Conservation (phyloP, 805 yeast genomes). For the Schizosaccharomyces japonicus region DNA sequence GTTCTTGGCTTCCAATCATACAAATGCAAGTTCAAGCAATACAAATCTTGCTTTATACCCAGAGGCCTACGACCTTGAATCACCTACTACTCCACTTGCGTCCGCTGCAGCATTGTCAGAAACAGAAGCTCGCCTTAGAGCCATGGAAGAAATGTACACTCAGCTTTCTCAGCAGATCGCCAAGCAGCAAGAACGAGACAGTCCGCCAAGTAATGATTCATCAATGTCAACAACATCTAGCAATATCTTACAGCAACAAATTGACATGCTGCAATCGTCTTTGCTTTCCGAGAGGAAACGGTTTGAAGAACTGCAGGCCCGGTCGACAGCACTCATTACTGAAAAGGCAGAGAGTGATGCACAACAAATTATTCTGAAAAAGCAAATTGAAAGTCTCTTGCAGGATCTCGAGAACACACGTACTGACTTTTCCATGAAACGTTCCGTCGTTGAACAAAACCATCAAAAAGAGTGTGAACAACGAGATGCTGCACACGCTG, state of each 20-base stretch:
- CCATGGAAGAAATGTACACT: constrained; percentile 7
- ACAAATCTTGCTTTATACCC: too few relatives aligned
- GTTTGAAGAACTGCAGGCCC: neutral
- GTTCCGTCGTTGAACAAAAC: too few relatives aligned
- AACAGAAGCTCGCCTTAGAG: constrained; percentile 9
- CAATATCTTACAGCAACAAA: too few relatives aligned
- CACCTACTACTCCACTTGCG: neutral
- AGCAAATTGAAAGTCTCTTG: neutral
- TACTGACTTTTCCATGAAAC: too few relatives aligned
- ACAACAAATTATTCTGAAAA: neutral
- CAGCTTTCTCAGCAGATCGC: constrained; percentile 3
- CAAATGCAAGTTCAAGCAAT: neutral
- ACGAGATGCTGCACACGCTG: too few relatives aligned
- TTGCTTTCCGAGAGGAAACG: neutral
- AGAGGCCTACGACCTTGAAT: neutral
- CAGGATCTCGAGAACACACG: too few relatives aligned
- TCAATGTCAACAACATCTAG: too few relatives aligned
- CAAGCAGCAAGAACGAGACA: neutral
- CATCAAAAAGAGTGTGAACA: too few relatives aligned
- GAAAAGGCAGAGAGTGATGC: neutral
- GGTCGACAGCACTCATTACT: neutral
- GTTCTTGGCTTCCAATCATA: neutral
- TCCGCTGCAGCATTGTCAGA: constrained; percentile 4
- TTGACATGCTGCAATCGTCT: neutral
- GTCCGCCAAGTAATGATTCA: too few relatives aligned